Percentiles rank a stretch among this genome's conserved stretches.
Conservation (phyloP, 129 eudicot genomes). For the Helianthus tuberosus region DNA sequence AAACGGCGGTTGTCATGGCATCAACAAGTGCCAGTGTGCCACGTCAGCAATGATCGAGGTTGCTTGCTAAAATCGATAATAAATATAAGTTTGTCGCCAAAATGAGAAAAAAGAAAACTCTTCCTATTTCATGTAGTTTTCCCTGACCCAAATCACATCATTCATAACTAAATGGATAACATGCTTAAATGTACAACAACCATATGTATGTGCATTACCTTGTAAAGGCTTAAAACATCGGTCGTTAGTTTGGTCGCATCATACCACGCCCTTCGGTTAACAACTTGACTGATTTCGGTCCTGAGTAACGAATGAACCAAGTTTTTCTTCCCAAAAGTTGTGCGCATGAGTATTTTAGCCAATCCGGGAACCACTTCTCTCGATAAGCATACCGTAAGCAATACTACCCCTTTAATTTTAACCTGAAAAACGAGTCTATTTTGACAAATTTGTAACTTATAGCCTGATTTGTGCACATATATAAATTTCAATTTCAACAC, state of each 20-base stretch:
- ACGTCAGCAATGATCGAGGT: too few relatives aligned
- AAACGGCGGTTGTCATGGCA: too few relatives aligned
- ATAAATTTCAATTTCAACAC: background rate
- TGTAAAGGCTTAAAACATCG: constrained; percentile 83
- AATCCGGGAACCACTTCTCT: constrained; percentile 96
- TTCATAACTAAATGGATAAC: background rate
- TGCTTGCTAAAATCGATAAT: too few relatives aligned
- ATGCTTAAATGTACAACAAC: background rate
- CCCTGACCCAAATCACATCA: too few relatives aligned
- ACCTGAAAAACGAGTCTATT: constrained; percentile 49
- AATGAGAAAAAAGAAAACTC: too few relatives aligned
- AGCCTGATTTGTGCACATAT: background rate
- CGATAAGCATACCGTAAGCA: constrained; percentile 79
- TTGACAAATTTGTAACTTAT: background rate
- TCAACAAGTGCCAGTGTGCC: too few relatives aligned
- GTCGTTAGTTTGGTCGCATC: constrained; percentile 91
- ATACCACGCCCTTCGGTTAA: constrained; percentile 96
- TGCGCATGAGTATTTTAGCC: constrained; percentile 84
- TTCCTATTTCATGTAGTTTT: too few relatives aligned
- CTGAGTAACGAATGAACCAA: constrained; percentile 84
- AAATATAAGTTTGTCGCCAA: too few relatives aligned
- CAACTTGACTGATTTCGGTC: constrained; percentile 88
- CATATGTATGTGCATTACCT: constrained; percentile 48
- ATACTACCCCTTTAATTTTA: constrained; percentile 71
- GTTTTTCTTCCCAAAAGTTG: constrained; percentile 85